Conservation (phyloP, 2,329 filamentous ascomycete species). For the Penicillium expansum region DNA sequence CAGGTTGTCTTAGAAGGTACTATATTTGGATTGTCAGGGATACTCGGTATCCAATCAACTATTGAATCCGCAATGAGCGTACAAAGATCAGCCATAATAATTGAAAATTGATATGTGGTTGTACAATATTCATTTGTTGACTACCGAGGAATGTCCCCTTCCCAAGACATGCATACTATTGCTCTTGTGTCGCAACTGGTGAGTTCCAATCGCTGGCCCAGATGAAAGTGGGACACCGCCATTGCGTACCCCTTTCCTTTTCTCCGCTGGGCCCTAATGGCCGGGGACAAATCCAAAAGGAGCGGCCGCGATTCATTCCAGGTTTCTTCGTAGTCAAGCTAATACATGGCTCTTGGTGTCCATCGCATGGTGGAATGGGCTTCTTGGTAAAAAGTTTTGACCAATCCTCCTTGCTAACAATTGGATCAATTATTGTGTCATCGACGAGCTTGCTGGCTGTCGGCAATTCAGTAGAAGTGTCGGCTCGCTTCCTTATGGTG, state of each 20-base stretch:
- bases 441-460: conserved; percentile 26
- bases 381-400: conserved; percentile 76
- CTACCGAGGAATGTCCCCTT: neutral
- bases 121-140: neutral
- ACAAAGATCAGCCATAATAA: neutral
- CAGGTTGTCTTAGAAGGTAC: neutral
- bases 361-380: conserved; percentile 72
- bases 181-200: conserved; percentile 1
- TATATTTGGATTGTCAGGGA: neutral
- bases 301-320: conserved; percentile 71
- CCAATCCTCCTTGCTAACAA: conserved; percentile 78
- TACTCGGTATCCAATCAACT: neutral
- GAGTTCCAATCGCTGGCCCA: conserved; percentile 63
- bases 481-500: neutral
- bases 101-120: neutral
- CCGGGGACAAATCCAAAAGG: conserved; percentile 68
- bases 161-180: neutral
- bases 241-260: conserved; percentile 80
- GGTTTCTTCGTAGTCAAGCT: conserved; percentile 82
- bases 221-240: conserved; percentile 84
- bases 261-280: conserved; percentile 82
- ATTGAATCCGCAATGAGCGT: neutral
- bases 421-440: conserved; percentile 61
- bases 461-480: conserved; percentile 1
- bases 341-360: conserved; percentile 81